Evolutionary conservation across 2,329 filamentous ascomycete genomes (phyloP), one percentile per base, ranked within the genome.

Genomic region (Fusarium sp.): DNA sequence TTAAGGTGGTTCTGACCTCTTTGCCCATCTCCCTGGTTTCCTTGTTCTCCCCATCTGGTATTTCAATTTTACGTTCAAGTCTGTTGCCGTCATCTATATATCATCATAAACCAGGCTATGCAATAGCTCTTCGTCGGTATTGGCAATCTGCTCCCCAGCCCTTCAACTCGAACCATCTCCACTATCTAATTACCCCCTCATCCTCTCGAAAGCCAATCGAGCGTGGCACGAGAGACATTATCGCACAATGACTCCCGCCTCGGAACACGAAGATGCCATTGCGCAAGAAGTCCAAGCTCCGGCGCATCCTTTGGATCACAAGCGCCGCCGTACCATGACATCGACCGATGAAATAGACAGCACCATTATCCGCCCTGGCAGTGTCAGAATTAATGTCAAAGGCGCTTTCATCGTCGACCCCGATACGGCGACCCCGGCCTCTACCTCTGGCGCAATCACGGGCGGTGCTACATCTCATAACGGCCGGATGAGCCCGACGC

Each of bases 321-420:
- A 77, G 68, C 69, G 62, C 55, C 75, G 76, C 42, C 75, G 79
- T 48, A 81, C 80, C 33, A 80, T 81, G 79, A 89, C 86, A 39
- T 85, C 84, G 70, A 87, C 86, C 16, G 85, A 88, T 75, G 88
- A 90, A 81, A 90, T 90, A 62, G 87, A 89, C 80, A 89, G 84
- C 77, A 88, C 88, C 54, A 88, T 92, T 77, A 88, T 84, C 60
- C 88, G 89, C 76, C 90, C 90, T 5, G 90, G 90, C 30, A 89
- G 93, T 20, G 95, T 98, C 78, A 92, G 93, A 83, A 98, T 99
- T 85, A 98, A 99, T 81, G 95, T 98, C 73, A 91, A 95, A 81
- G 96, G 95, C 79, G 96, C 96, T 42, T 98, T 97, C 80, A 98
- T 99, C 74, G 95, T 97, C 77, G 94, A 98, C 79, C 92, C 95